Evolutionary conservation across 305 asterid genomes (phyloP).

Genomic region (Coffea humblotiana): DNA sequence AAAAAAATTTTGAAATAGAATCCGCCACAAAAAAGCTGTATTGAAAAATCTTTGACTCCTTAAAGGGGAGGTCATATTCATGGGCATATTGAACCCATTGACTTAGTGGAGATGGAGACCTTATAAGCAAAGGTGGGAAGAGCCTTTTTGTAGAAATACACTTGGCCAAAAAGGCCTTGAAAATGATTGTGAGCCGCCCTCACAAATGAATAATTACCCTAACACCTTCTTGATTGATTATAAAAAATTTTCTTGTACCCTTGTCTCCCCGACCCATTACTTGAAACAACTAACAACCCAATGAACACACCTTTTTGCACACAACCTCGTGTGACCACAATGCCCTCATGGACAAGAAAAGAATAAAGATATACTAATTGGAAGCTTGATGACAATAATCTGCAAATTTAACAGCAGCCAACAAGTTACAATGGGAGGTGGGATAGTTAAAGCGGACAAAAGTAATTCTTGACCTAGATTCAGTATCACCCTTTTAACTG

Average conservation of each 20-base stretch:
- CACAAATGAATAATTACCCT: slow-evolving; percentile 16
- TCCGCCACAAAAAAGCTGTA: neutral
- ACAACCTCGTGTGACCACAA: slow-evolving; percentile 26
- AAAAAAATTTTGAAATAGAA: neutral
- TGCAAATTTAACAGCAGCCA: neutral
- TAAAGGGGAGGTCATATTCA: slow-evolving; percentile 20
- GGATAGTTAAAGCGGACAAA: too few relatives aligned
- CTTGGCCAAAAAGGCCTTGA: slow-evolving; percentile 37
- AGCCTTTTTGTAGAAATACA: slow-evolving; percentile 3
- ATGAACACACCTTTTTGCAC: slow-evolving; percentile 44
- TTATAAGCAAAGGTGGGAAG: slow-evolving; percentile 27
- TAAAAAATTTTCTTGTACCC: slow-evolving; percentile 25
- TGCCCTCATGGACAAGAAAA: slow-evolving; percentile 20
- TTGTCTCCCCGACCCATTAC: slow-evolving; percentile 50
- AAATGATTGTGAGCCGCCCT: slow-evolving; percentile 60
- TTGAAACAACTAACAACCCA: slow-evolving; percentile 38
- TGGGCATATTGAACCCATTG: slow-evolving; percentile 48
- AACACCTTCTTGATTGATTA: slow-evolving; percentile 10
- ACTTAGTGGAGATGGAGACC: slow-evolving; percentile 51
- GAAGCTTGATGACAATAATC: neutral
- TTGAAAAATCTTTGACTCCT: slow-evolving; percentile 49
- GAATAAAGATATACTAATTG: neutral
- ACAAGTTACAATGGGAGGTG: too few relatives aligned
- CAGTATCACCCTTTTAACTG: neutral
- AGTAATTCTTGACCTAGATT: neutral